Base-by-base conservation (phyloP, 2,329 filamentous ascomycete species). In the Teratosphaeria gauchensis region DNA sequence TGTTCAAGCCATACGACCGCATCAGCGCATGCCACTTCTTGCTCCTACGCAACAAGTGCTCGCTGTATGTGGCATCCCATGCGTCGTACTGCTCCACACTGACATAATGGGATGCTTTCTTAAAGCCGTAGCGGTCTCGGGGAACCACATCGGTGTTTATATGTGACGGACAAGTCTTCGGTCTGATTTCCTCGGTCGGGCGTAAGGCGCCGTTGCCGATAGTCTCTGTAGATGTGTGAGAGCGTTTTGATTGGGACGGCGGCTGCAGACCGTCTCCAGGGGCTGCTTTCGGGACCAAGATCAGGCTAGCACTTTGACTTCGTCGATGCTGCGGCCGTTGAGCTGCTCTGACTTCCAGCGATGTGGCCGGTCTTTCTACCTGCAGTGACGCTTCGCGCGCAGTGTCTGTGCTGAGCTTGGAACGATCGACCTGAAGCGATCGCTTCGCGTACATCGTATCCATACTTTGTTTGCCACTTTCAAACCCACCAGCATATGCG, bases 91-190 rank as follows among this genome's bases (percentile, higher is more conserved):
- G 82, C 59, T 87, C 81, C 21, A 86, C 76, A 1, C 82, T 88
- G 62, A 96, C 81, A 68, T 95, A 86, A 64, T 92, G 86, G 48
- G 86, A 92, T 42, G 84, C 82, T 72, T 96, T 97, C 64, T 90
- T 89, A 77, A 97, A 97, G 3, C 92, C 92, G 68, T 96, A 96
- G 16, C 89, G 83, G 72, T 96, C 92, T 57, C 91, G 84, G 38
- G 76, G 74, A 4, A 74, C 68, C 16, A 30, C 19, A 21, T 54
- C 28, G 14, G 6, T n/a, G 11, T n/a, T n/a, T 31, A 28, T 28
- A 8, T 31, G 19, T 53, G 33, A 48, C 9, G 32, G 28, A 11
- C 52, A 24, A 4, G n/a, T 48, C 24, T 54, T 54, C 14, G 52
- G 7, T 55, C 38, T 19, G 32, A 24, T 53, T 8, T 60, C 38